These are phyloP conservation scores for Gorgonomyces haynaldii DNA, from an alignment of 192 early-diverging fungal genomes.

Conservation along the genomic window DNA sequence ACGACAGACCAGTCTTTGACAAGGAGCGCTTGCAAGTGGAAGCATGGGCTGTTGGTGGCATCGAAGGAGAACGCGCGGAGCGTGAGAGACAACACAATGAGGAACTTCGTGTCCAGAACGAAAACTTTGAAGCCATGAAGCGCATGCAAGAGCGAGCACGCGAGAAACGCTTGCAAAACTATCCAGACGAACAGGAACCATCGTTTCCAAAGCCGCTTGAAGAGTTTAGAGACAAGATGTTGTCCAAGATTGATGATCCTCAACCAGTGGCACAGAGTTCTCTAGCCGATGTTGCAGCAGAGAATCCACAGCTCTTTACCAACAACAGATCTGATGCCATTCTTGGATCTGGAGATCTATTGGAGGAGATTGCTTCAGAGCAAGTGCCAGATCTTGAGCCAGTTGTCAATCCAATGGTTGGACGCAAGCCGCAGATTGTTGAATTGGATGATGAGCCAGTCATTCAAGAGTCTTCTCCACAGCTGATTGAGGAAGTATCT, in stretches of 20 bases:
- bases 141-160: conserved; percentile 28
- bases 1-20: conserved; percentile 51
- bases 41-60: conserved; percentile 37
- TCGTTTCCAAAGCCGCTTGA: conserved; percentile 14
- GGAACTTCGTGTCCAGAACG: conserved; percentile 30
- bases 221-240: conserved; percentile 28
- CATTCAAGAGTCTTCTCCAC: conserved; percentile 4
- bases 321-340: not conserved
- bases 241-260: conserved; percentile 20
- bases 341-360: conserved; percentile 1
- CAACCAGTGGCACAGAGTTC: not conserved
- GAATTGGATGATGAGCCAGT: not conserved
- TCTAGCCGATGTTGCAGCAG: not conserved
- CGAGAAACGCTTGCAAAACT: conserved; percentile 19
- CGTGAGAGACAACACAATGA: conserved; percentile 32
- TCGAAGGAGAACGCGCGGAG: conserved; percentile 39
- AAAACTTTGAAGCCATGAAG: conserved; percentile 44
- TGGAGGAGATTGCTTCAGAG: not conserved
- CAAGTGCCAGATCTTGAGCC: not conserved
- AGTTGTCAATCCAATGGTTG: conserved; percentile 5
- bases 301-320: not conserved
- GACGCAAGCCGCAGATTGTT: conserved; percentile 7
- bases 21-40: conserved; percentile 40
- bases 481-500: conserved; percentile 2
- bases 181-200: conserved; percentile 23